phyloP scores from a whole-genome alignment of 2,329 filamentous ascomycete genomes.

The Botrytis sinoallii region DNA sequence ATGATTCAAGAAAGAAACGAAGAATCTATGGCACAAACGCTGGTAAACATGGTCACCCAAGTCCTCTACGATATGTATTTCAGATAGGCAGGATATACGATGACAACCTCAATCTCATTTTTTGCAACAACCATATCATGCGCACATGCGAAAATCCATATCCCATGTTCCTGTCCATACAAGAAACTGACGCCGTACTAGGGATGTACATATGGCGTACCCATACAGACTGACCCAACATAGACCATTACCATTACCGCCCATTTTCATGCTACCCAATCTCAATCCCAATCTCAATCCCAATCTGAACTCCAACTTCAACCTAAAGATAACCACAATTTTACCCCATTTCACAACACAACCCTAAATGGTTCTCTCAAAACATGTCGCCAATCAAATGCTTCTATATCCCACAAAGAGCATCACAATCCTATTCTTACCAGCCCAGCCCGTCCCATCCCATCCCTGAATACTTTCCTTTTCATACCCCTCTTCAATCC shows the following conservation, averaged over 20 bases:
- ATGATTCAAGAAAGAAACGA: background rate
- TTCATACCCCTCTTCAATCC: background rate
- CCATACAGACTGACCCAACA: background rate
- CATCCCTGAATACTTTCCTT: background rate
- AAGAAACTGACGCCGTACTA: background rate
- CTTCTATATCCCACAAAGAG: background rate
- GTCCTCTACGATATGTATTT: background rate
- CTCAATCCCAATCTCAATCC: too few relatives aligned
- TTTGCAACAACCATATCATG: background rate
- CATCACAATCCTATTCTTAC: background rate
- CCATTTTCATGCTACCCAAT: background rate
- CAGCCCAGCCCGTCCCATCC: background rate
- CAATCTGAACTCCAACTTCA: background rate
- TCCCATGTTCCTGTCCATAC: background rate
- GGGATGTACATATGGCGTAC: background rate
- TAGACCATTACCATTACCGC: too few relatives aligned
- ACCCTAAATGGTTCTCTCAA: accelerated
- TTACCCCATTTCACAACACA: background rate
- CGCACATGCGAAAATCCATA: background rate
- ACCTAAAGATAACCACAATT: background rate
- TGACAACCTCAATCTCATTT: background rate
- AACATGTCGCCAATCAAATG: background rate
- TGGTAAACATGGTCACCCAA: background rate
- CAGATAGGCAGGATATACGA: background rate
- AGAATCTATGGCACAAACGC: background rate